phyloP scores from a whole-genome alignment of 768 basidiomycete species.

The Lentinula sp. region DNA sequence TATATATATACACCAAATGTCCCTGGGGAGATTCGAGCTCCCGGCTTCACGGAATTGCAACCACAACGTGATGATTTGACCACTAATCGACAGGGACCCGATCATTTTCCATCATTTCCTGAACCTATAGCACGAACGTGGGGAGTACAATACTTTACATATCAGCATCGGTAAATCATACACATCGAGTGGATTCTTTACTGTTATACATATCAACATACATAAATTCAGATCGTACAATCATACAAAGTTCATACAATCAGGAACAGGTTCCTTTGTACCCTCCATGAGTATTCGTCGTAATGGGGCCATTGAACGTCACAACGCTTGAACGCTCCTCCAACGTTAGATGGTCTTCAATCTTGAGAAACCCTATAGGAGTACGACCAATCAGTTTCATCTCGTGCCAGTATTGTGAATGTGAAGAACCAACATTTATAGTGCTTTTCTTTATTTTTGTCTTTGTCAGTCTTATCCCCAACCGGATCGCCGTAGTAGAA shows the following conservation, averaged over 20 bases:
- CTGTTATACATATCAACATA: too few relatives aligned
- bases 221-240: too few relatives aligned
- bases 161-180: too few relatives aligned
- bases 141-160: too few relatives aligned
- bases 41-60: too few relatives aligned
- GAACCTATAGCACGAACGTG: too few relatives aligned
- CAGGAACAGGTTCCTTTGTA: slow-evolving; percentile 65
- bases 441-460: slow-evolving; percentile 24
- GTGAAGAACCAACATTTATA: slow-evolving; percentile 36
- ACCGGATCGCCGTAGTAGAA: slow-evolving; percentile 17
- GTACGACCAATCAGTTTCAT: slow-evolving; percentile 44
- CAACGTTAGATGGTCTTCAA: slow-evolving; percentile 33
- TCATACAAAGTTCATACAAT: not conserved
- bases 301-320: slow-evolving; percentile 55
- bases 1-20: too few relatives aligned
- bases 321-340: slow-evolving; percentile 96
- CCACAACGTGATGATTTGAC: too few relatives aligned
- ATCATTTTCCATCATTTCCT: too few relatives aligned
- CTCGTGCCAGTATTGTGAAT: slow-evolving; percentile 75
- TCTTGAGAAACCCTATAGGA: not conserved
- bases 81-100: too few relatives aligned
- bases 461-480: not conserved
- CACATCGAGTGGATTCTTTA: too few relatives aligned
- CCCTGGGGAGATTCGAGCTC: too few relatives aligned
- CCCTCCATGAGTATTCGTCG: slow-evolving; percentile 67